Evolutionary conservation across 176 grass and related monocot species (phyloP).

Genomic region (Avena atlantica): DNA sequence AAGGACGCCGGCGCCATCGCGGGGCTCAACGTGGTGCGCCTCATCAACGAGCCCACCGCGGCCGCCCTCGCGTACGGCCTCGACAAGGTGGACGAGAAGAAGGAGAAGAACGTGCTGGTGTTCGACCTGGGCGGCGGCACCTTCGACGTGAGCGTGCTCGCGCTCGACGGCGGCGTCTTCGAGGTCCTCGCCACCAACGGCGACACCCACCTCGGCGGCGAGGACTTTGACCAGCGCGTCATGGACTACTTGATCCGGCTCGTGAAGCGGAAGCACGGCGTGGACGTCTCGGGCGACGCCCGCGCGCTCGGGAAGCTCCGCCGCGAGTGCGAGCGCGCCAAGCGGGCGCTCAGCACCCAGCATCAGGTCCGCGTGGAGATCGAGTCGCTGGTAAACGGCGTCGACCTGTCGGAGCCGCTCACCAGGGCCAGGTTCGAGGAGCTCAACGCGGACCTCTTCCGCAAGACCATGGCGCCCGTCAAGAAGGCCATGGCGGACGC

Average conservation of each 20-base stretch:
- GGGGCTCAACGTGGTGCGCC: slow-evolving; percentile 66
- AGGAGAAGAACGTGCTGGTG: slow-evolving; percentile 68
- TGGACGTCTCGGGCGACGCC: slow-evolving; percentile 66
- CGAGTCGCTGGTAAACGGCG: slow-evolving; percentile 62
- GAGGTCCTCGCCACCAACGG: slow-evolving; percentile 72
- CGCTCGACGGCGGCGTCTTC: slow-evolving; percentile 68
- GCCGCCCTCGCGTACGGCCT: slow-evolving; percentile 80
- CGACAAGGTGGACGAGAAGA: slow-evolving; percentile 67
- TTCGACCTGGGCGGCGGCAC: slow-evolving; percentile 77
- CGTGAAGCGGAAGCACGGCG: slow-evolving; percentile 65
- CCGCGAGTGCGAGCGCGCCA: slow-evolving; percentile 72
- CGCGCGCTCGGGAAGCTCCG: slow-evolving; percentile 64
- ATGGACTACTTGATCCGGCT: slow-evolving; percentile 77
- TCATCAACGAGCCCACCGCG: slow-evolving; percentile 73
- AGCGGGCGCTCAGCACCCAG: slow-evolving; percentile 72
- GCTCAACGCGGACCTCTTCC: slow-evolving; percentile 76
- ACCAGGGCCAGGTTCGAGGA: slow-evolving; percentile 72
- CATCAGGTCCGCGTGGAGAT: slow-evolving; percentile 69
- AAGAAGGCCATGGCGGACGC: slow-evolving; percentile 81
- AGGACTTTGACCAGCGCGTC: slow-evolving; percentile 80
- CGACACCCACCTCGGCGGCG: slow-evolving; percentile 80
- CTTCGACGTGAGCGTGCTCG: slow-evolving; percentile 72
- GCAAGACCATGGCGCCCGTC: slow-evolving; percentile 76
- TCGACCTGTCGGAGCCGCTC: slow-evolving; percentile 72
- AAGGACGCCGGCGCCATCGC: slow-evolving; percentile 76